Base-by-base conservation (phyloP, 768 basidiomycete species). In the Psilocybe azurescens region DNA sequence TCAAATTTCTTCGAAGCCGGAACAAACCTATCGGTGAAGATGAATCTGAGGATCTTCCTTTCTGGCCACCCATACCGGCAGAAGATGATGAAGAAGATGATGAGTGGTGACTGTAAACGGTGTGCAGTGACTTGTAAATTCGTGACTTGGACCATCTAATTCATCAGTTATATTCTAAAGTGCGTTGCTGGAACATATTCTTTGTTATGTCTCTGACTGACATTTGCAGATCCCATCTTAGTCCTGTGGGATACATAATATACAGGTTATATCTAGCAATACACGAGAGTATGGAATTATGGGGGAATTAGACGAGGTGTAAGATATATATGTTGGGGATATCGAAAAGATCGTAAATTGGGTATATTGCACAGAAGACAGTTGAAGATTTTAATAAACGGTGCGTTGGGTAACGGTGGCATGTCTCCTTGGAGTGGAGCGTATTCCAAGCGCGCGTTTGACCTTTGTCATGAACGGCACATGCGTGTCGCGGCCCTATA, bases 401-500 rank as follows among this genome's bases (percentile, higher is more conserved):
- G 59, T 63, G 44, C 51, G 60, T 36, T 50, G 32, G 10, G 30
- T 33, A 10, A 47, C 53, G 16, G 32, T 56, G n/a, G 13, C 56
- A 30, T 62, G 62, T 28, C 60, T 44, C 18, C 70, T 79, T 39
- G 80, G 78, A 10, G 79, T 78, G 54, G 79, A 81, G 11, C 78
- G 78, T 46, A 86, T 83, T 6, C 84, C 85, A n/a, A 86, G 68
- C 0, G 80, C 72, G 32, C 80, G 81, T 66, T 81, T 84, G 65
- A 86, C 72, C 68, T 76, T 82, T 48, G 83, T 83, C 81, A 83
- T 78, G 57, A 86, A 68, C 14, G 83, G 74, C 46, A 85, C 80
- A 68, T 83, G 81, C 16, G 80, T 72, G 16, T 79, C 77, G 38
- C 75, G 67, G 14, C 75, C 76, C 51, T 52, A 44, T 77, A 77